Conservation (phyloP, 78 protist species). For the Dictyostelium citrinum region DNA sequence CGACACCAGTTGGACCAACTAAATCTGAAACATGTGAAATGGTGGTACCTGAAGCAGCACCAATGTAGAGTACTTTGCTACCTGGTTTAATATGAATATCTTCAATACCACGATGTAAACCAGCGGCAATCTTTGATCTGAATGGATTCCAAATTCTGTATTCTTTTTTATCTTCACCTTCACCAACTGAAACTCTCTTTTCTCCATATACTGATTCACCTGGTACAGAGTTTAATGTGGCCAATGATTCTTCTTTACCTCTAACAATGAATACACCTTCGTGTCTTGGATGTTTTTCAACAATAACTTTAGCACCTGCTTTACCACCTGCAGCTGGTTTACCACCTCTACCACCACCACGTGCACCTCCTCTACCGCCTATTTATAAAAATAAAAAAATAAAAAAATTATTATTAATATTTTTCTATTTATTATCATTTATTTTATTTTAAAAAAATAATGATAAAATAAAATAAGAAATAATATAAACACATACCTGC, state of each 20-base stretch:
- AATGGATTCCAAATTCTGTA: slow-evolving; percentile 99
- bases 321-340: slow-evolving; percentile 66
- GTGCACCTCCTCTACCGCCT: slow-evolving; percentile 67
- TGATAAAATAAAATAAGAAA: too few relatives aligned
- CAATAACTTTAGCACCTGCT: slow-evolving; percentile 93
- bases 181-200: slow-evolving; percentile 97
- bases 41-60: slow-evolving; percentile 99
- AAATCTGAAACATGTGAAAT: slow-evolving; percentile 99
- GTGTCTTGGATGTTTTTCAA: slow-evolving; percentile 96
- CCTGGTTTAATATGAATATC: slow-evolving; percentile 97
- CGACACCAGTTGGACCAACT: slow-evolving; percentile 99
- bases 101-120: slow-evolving; percentile 98
- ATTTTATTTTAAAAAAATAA: too few relatives aligned
- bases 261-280: slow-evolving; percentile 94
- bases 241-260: slow-evolving; percentile 94
- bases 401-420: too few relatives aligned
- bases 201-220: slow-evolving; percentile 99
- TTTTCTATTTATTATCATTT: too few relatives aligned
- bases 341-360: slow-evolving; percentile 76
- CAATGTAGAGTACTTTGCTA: slow-evolving; percentile 98
- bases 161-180: slow-evolving; percentile 93
- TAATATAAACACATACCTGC: too few relatives aligned
- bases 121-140: slow-evolving; percentile 99
- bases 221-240: slow-evolving; percentile 94
- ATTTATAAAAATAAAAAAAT: too few relatives aligned